Conservation (phyloP, 202 grass and related monocot species). For the Musa balbisiana region DNA sequence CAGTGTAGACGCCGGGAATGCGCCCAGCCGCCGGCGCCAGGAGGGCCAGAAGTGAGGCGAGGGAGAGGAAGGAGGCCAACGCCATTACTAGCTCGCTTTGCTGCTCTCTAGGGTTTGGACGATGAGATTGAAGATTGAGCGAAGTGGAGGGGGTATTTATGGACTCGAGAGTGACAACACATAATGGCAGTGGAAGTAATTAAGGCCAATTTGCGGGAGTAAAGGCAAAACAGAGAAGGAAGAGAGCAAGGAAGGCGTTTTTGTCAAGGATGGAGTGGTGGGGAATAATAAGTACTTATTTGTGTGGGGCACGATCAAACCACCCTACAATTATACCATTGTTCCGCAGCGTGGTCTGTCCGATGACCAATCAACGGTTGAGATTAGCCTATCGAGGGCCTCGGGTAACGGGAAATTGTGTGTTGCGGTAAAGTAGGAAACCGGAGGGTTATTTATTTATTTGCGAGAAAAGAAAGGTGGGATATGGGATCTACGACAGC, state of each 20-base stretch:
- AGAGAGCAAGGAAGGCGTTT: background rate
- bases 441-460: too few relatives aligned
- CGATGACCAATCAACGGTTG: too few relatives aligned
- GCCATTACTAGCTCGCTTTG: background rate
- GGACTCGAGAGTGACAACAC: background rate
- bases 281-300: background rate
- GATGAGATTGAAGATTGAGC: background rate
- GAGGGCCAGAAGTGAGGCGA: background rate
- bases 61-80: background rate
- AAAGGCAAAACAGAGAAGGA: background rate
- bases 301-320: background rate
- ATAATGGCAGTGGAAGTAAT: background rate
- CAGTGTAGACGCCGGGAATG: constrained; percentile 40
- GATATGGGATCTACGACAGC: too few relatives aligned
- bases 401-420: too few relatives aligned
- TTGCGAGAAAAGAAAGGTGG: too few relatives aligned
- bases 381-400: too few relatives aligned
- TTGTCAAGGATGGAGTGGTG: background rate
- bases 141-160: background rate
- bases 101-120: background rate
- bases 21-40: background rate
- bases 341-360: too few relatives aligned
- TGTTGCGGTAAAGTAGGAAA: too few relatives aligned
- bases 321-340: background rate
- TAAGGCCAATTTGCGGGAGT: background rate